Evolutionary conservation across 768 basidiomycete genomes (phyloP).

Genomic region (Cystofilobasidium capitatum): DNA sequence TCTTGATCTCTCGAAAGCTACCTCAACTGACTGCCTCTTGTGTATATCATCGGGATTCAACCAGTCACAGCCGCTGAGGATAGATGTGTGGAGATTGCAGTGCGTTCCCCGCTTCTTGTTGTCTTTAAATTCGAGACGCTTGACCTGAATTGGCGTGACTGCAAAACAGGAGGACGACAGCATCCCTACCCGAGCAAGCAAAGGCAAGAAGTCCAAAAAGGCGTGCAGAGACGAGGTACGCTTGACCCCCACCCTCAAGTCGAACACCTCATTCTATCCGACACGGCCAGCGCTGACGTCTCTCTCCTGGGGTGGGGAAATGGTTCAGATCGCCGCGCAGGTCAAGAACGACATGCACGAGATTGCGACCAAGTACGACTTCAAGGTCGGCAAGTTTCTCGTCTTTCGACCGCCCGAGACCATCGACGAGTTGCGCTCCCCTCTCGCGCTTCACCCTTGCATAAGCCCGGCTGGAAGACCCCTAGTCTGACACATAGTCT

Average conservation of each 20-base stretch:
- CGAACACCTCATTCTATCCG: not conserved
- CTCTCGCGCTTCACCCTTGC: not conserved
- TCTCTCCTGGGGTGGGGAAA: too few relatives aligned
- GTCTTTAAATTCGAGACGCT: not conserved
- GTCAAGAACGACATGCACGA: not conserved
- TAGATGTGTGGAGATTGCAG: not conserved
- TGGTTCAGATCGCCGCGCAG: not conserved
- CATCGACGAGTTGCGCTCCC: not conserved
- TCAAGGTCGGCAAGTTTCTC: not conserved
- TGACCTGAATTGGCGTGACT: not conserved
- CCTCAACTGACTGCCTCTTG: too few relatives aligned
- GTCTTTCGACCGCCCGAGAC: not conserved
- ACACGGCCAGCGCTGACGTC: not conserved
- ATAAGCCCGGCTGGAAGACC: not conserved
- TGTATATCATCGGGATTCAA: too few relatives aligned
- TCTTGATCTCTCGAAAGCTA: too few relatives aligned
- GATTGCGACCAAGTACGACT: not conserved
- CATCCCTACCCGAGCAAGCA: not conserved
- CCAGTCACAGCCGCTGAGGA: not conserved
- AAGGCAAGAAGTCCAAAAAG: not conserved
- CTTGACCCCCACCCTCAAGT: not conserved
- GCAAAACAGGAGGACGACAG: not conserved
- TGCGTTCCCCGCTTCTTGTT: not conserved
- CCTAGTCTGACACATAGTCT: not conserved
- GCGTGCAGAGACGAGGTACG: not conserved